These are phyloP conservation scores for Chytriomyces confervae DNA, from an alignment of 192 early-diverging fungal species.

Conservation along the genomic window DNA sequence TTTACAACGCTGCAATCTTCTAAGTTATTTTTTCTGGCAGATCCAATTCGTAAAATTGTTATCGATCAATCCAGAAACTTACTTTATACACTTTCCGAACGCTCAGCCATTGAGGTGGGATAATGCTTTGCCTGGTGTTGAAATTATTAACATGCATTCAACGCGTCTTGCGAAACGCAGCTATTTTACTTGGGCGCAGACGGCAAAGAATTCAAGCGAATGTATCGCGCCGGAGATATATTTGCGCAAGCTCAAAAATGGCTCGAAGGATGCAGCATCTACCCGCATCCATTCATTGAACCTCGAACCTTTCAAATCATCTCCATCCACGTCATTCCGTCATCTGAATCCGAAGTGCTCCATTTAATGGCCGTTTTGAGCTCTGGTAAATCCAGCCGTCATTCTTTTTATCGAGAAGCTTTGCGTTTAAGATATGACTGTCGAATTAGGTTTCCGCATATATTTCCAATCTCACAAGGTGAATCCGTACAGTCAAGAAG, in stretches of 20 bases:
- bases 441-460: slow-evolving; percentile 62
- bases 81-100: slow-evolving; percentile 74
- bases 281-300: slow-evolving; percentile 56
- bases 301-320: slow-evolving; percentile 66
- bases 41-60: slow-evolving; percentile 68
- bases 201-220: slow-evolving; percentile 58
- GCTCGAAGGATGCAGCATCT: slow-evolving; percentile 36
- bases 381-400: slow-evolving; percentile 46
- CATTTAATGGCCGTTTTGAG: slow-evolving; percentile 81
- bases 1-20: too few species aligned
- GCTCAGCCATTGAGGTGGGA: slow-evolving; percentile 70
- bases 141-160: not conserved
- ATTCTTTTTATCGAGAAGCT: too few species aligned
- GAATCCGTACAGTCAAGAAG: not conserved
- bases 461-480: slow-evolving; percentile 59
- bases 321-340: slow-evolving; percentile 73
- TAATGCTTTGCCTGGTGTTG: not conserved
- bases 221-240: slow-evolving; percentile 35
- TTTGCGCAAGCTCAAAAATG: slow-evolving; percentile 39
- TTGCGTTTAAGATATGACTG: slow-evolving; percentile 29
- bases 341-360: slow-evolving; percentile 67
- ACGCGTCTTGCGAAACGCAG: slow-evolving; percentile 19
- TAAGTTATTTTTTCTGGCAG: slow-evolving; percentile 19
- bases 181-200: slow-evolving; percentile 64
- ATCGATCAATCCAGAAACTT: slow-evolving; percentile 70